Evolutionary conservation across 2,329 filamentous ascomycete species (phyloP).

Genomic region (Laburnicola sp.): DNA sequence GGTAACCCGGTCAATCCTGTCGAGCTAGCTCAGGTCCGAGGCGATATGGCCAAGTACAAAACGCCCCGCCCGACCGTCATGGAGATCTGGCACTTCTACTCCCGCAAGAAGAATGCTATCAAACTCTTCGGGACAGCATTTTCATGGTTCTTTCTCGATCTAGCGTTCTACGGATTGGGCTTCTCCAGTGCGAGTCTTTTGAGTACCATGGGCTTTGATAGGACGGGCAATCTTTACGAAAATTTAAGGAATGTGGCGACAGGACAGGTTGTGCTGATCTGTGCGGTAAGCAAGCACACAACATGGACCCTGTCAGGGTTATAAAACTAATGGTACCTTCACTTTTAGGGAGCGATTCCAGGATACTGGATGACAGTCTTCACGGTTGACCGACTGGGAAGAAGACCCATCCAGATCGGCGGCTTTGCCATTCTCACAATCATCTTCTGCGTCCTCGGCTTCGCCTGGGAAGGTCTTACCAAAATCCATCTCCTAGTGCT

Average conservation of each 20-base stretch:
- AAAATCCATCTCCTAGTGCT: constrained; percentile 49
- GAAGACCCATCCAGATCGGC: constrained; percentile 74
- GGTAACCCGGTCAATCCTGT: constrained; percentile 66
- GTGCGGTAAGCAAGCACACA: constrained; percentile 50
- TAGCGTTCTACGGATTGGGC: constrained; percentile 61
- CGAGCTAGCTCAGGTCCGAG: constrained; percentile 60
- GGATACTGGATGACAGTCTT: constrained; percentile 82
- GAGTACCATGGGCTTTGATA: constrained; percentile 69
- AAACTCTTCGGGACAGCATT: constrained; percentile 75
- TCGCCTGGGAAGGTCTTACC: constrained; percentile 51
- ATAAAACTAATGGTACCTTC: too few relatives aligned
- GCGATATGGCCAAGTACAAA: constrained; percentile 40
- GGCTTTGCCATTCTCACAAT: constrained; percentile 54
- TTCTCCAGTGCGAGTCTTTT: constrained; percentile 78
- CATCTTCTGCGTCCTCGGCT: constrained; percentile 55
- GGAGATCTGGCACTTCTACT: constrained; percentile 73
- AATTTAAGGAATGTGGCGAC: constrained; percentile 73
- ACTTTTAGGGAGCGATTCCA: constrained; percentile 65
- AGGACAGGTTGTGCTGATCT: constrained; percentile 77
- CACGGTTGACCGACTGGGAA: constrained; percentile 72
- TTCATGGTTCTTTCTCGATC: constrained; percentile 72
- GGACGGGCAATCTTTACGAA: constrained; percentile 66
- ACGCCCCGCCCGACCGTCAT: constrained; percentile 34
- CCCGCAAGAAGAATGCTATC: constrained; percentile 69
- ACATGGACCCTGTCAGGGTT: too few relatives aligned